Evolutionary conservation across 805 yeast genomes (phyloP).

Genomic region (Lachancea dasiensis): DNA sequence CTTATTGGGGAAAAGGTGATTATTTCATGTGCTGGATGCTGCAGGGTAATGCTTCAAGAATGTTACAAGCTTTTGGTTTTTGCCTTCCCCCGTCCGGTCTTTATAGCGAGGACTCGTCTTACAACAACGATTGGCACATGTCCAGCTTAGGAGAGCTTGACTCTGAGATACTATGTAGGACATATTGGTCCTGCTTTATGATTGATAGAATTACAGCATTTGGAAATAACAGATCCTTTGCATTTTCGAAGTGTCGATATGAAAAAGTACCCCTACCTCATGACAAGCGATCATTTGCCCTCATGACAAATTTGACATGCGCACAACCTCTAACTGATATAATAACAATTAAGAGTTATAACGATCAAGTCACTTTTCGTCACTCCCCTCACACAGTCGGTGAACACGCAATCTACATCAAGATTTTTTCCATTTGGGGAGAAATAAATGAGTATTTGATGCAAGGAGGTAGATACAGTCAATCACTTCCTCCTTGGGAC

Average conservation of each 20-base stretch:
- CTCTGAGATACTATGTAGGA: constrained; percentile 3
- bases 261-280: constrained; percentile 6
- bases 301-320: background rate
- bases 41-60: constrained; percentile 9
- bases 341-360: background rate
- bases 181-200: constrained; percentile 9
- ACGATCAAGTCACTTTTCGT: background rate
- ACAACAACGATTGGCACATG: constrained; percentile 1
- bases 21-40: constrained; percentile 12
- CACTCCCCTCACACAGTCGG: background rate
- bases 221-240: constrained; percentile 7
- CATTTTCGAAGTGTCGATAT: background rate
- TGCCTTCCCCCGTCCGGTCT: background rate
- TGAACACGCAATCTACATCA: constrained; percentile 3
- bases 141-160: background rate
- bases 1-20: constrained; percentile 10
- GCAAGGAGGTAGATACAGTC: constrained; percentile 1
- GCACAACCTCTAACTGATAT: background rate
- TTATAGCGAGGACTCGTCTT: constrained; percentile 4
- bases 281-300: background rate
- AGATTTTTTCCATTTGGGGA: constrained; percentile 10
- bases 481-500: constrained; percentile 9
- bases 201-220: constrained; percentile 9
- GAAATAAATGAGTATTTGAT: constrained; percentile 7
- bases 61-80: constrained; percentile 11